Percentiles rank a stretch among this genome's conserved stretches.
These are phyloP conservation scores for Phytophthora rubi DNA, from an alignment of 352 stramenopile species.

Conservation along the genomic window DNA sequence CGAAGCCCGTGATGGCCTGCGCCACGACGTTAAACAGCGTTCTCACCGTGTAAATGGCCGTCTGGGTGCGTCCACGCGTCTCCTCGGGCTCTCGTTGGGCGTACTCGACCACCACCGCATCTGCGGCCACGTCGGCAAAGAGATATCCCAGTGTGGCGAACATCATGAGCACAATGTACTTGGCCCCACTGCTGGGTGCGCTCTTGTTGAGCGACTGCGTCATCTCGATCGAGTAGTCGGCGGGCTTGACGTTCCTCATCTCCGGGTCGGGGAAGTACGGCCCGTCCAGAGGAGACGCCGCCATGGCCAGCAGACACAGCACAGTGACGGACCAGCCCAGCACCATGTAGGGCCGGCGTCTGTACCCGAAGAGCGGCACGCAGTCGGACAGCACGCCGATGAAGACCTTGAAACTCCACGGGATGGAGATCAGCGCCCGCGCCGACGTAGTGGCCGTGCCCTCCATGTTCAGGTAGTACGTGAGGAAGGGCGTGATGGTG, in stretches of 20 bases:
- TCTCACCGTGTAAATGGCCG: constrained; percentile 54
- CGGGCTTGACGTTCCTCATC: constrained; percentile 42
- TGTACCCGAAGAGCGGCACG: constrained; percentile 53
- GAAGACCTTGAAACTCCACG: constrained; percentile 68
- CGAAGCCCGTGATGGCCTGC: constrained; percentile 46
- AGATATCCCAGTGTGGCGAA: constrained; percentile 59
- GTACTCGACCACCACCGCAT: constrained; percentile 62
- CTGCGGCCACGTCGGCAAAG: constrained; percentile 58
- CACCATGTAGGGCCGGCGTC: constrained; percentile 62
- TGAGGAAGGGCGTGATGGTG: constrained; percentile 59
- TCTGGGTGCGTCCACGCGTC: constrained; percentile 61
- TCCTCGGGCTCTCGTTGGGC: constrained; percentile 60
- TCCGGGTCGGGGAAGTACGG: constrained; percentile 49
- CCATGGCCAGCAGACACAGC: constrained; percentile 48
- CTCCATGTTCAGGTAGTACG: constrained; percentile 61
- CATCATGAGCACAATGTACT: constrained; percentile 63
- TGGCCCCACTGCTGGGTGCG: constrained; percentile 45
- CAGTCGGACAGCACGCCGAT: constrained; percentile 60
- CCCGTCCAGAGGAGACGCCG: constrained; percentile 30
- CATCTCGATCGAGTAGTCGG: constrained; percentile 39
- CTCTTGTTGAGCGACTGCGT: constrained; percentile 42
- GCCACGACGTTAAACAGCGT: constrained; percentile 52
- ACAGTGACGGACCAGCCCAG: constrained; percentile 52
- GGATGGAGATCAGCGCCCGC: constrained; percentile 47
- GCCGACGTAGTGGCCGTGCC: constrained; percentile 49